Evolutionary conservation across 148 eudicot genomes (phyloP).

Genomic region (Dysphania ambrosioides): DNA sequence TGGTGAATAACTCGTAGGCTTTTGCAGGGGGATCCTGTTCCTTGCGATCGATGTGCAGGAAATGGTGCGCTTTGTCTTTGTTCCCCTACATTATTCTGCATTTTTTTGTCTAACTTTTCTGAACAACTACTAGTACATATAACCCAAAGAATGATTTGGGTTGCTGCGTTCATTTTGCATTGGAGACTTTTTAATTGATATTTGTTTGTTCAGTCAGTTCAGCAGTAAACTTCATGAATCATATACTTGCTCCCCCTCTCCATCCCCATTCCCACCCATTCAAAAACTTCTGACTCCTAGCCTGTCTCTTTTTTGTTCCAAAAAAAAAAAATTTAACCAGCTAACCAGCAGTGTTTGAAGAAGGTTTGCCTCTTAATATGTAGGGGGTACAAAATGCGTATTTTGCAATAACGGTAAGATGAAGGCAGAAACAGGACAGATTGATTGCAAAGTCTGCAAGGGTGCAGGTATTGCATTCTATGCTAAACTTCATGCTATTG

Average conservation of each 20-base stretch:
- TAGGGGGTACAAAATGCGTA: conserved; percentile 98
- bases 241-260: too few species aligned
- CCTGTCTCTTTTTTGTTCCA: too few species aligned
- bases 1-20: conserved; percentile 33
- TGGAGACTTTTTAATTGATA: too few species aligned
- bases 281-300: too few species aligned
- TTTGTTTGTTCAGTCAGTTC: too few species aligned
- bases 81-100: neutral
- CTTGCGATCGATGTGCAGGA: conserved; percentile 84
- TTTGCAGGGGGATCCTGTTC: conserved; percentile 90
- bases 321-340: too few species aligned
- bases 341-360: neutral
- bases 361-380: conserved; percentile 22
- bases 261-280: too few species aligned
- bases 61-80: conserved; percentile 48
- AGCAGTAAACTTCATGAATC: too few species aligned
- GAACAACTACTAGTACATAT: neutral
- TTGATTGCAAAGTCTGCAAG: conserved; percentile 98
- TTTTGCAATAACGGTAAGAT: conserved; percentile 91
- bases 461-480: conserved; percentile 76
- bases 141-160: neutral
- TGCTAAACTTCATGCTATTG: neutral
- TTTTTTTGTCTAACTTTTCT: neutral
- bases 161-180: neutral
- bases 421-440: conserved; percentile 80